These are phyloP conservation scores for Thuidium tamariscinum DNA, from an alignment of 225 moss, liverwort and hornwort species.

Conservation along the genomic window DNA sequence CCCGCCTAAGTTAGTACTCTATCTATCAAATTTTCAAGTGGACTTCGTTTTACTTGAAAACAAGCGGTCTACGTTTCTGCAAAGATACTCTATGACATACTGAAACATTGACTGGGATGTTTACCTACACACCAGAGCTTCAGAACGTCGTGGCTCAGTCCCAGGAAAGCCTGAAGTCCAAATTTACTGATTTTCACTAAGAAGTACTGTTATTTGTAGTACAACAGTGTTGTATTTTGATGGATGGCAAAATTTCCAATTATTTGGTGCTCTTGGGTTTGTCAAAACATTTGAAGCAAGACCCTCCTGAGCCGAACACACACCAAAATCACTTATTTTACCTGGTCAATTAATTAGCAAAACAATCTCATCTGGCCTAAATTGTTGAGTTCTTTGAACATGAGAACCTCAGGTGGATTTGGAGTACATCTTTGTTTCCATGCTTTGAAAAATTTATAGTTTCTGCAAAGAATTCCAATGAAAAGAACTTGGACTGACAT, in stretches of 20 bases:
- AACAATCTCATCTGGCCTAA: neutral
- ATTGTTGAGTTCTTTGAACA: rapidly evolving
- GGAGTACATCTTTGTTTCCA: too few species aligned
- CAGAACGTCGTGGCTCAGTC: neutral
- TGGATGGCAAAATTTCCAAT: neutral
- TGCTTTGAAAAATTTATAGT: neutral
- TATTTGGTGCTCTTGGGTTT: neutral
- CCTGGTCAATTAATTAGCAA: rapidly evolving
- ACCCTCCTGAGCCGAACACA: neutral
- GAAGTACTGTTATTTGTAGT: neutral
- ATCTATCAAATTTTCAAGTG: neutral
- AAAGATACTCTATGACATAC: neutral
- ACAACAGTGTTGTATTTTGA: neutral
- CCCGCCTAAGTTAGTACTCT: neutral
- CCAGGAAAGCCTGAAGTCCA: neutral
- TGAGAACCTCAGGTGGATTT: neutral
- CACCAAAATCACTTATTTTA: neutral
- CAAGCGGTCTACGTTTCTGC: neutral
- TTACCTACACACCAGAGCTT: neutral
- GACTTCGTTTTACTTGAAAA: neutral
- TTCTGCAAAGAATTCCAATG: rapidly evolving
- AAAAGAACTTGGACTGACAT: neutral
- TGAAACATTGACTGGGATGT: neutral
- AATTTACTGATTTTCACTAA: neutral
- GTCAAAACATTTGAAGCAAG: neutral